Conservation (phyloP, 331 rosid genomes). For the Rosa hybrid region DNA sequence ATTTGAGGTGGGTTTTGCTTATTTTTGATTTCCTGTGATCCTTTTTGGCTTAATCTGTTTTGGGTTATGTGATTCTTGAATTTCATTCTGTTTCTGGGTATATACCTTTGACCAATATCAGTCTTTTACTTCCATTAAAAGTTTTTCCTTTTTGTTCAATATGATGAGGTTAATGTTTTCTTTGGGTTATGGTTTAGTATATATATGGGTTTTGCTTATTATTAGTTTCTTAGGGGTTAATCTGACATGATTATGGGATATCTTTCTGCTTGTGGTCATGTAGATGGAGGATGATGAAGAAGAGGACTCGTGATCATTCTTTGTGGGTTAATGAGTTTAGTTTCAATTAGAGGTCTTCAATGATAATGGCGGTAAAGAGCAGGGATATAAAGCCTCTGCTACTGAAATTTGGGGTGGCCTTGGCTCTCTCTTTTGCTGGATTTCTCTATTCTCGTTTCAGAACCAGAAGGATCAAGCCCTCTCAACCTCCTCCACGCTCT, state of each 20-base stretch:
- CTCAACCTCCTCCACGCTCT: conserved; percentile 37
- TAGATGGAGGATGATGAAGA: conserved; percentile 66
- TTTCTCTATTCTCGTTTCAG: conserved; percentile 55
- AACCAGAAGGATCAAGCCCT: conserved; percentile 47
- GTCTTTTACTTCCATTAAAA: background rate
- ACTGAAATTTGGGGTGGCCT: conserved; percentile 70
- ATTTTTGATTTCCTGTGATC: background rate
- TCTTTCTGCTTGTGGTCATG: conserved; percentile 24
- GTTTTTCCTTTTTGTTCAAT: background rate
- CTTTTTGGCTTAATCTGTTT: background rate
- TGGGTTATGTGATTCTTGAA: conserved; percentile 3
- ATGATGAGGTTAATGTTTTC: background rate
- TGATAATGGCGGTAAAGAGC: conserved; percentile 39
- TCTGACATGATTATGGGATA: conserved; percentile 24
- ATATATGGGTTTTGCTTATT: background rate
- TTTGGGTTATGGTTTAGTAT: background rate
- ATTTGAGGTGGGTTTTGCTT: conserved; percentile 24
- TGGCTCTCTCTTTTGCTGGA: conserved; percentile 79
- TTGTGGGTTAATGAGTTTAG: conserved; percentile 30
- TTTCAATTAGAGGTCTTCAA: conserved; percentile 19
- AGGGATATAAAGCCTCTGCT: conserved; percentile 55
- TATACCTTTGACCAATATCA: background rate
- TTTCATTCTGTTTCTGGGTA: conserved; percentile 8
- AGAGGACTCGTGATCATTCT: conserved; percentile 32
- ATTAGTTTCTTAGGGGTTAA: conserved; percentile 1